Conservation (phyloP, 192 early-diverging fungal genomes). For the Coemansia aciculifera region DNA sequence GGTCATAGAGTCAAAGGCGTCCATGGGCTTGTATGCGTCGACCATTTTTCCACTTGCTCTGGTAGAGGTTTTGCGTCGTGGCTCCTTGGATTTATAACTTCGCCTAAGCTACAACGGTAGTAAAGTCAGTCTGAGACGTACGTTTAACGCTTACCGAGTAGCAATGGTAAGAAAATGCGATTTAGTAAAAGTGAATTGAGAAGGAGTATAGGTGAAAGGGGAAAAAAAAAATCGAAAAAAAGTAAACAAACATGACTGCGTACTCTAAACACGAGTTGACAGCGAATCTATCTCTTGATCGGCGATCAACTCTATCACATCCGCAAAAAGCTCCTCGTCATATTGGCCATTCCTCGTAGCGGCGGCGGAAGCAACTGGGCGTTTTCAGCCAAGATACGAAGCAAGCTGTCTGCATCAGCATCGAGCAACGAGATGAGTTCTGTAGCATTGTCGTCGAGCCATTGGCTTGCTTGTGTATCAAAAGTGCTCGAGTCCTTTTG, state of each 20-base stretch:
- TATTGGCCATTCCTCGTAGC: slow-evolving; percentile 36
- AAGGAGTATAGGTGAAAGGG: background rate
- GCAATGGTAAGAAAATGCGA: background rate
- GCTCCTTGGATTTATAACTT: no score
- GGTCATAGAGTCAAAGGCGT: slow-evolving; percentile 55
- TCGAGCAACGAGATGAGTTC: slow-evolving; percentile 43
- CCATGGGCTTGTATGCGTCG: slow-evolving; percentile 42
- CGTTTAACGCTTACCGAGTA: no score
- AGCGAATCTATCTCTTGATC: background rate
- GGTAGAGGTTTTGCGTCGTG: no score
- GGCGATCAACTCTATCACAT: slow-evolving; percentile 9
- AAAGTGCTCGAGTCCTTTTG: slow-evolving; percentile 10
- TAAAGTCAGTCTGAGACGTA: no score
- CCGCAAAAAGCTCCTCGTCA: slow-evolving; percentile 43
- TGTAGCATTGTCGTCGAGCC: slow-evolving; percentile 28
- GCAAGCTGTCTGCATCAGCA: slow-evolving; percentile 29
- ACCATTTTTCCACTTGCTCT: slow-evolving; percentile 17
- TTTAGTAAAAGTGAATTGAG: background rate
- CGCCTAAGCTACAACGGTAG: no score
- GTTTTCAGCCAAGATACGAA: slow-evolving; percentile 20
- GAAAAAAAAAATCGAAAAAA: background rate
- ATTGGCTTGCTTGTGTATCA: slow-evolving; percentile 23
- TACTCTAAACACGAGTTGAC: background rate
- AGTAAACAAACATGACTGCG: background rate
- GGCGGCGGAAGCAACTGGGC: slow-evolving; percentile 28